Evolutionary conservation across 2,329 filamentous ascomycete species (phyloP), one percentile per base, ranked within the genome.

Genomic region (Thielaviopsis punctulata): DNA sequence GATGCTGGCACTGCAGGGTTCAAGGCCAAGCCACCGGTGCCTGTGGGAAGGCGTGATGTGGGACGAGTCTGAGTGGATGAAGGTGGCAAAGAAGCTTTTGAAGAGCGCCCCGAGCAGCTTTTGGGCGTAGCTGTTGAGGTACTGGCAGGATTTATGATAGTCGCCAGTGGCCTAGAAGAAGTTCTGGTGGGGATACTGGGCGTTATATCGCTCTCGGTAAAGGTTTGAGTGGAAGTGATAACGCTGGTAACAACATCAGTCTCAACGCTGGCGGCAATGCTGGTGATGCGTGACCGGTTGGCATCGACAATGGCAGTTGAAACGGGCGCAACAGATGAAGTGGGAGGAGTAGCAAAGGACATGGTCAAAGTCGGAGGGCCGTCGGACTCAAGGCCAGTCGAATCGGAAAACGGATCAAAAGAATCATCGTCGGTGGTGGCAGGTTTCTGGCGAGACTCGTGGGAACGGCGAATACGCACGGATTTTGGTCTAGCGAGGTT

Each of bases 401-500:
- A 41, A 7, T 41, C 36, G 36, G 36, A 41, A 41, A 41, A 41
- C 4, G 9, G 8, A n/a, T 41, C 36, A n/a, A 15, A 18, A 15
- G n/a, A 41, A n/a, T 12, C 30, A 30, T 27, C 10, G 23, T n/a
- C 22, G 19, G 18, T n/a, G 39, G 22, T 41, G 24, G 36, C n/a
- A 22, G 23, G 30, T 5, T 21, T 6, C 39, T 44, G 41, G 25
- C 27, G 36, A 21, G 48, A 21, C 8, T 36, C 36, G n/a, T 36
- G 36, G 18, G 48, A 50, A n/a, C 36, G 13, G 48, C 22, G 23
- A 22, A 24, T 24, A 30, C 21, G 6, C 10, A 33, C 15, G 9
- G 22, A 30, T 30, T 52, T 41, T 22, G 48, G 43, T 15, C 49
- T 49, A 4, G 30, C 30, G 22, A 55, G 46, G 19, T 49, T 45